Base-by-base conservation (phyloP, 176 grass and related monocot species). In the Zea mays region DNA sequence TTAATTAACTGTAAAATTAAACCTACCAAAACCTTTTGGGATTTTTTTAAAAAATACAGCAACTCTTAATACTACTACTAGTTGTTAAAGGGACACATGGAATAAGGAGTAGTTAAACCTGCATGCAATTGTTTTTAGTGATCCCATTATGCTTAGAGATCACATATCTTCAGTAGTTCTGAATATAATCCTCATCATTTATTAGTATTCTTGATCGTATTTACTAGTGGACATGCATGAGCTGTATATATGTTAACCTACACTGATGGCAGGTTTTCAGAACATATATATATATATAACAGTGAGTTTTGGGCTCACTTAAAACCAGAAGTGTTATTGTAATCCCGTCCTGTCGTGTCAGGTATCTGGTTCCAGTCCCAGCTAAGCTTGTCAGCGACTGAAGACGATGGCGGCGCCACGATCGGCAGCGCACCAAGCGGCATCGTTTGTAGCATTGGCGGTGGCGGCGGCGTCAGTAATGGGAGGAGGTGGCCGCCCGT, bases 301-400 rank as follows among this genome's bases (percentile, higher is more conserved):
- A 14, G 19, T 52, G 27, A 70, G 65, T 27, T 48, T 64, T 81
- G 19, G 17, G 65, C 17, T 97, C 86, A 97, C 82, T 97, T 87
- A 67, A 90, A 97, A 73, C 62, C 57, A 56, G 86, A 85, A 71
- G 56, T 27, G 1, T 27, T 48, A 55, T 11, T 74, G 71, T 87
- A 90, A 86, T 89, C 93, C 63, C 62, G 27, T 27, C 27, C 34
- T 19, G 79, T 43, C 39, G 73, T 74, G 81, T 97, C 90, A 48
- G 88, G 86, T 50, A 65, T 55, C 44, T 39, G 69, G 36, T 70
- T 97, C 94, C 94, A 97, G 51, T 92, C 91, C 94, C 94, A 97
- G 37, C 63, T 56, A 65, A 94, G 91, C 85, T 92, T 93, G 85
- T 97, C 89, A 34, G 88, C 76, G 66, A 93, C 70, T 7, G 76